phyloP scores from a whole-genome alignment of 2,329 filamentous ascomycete species.

The Ophiostoma fasciatum region DNA sequence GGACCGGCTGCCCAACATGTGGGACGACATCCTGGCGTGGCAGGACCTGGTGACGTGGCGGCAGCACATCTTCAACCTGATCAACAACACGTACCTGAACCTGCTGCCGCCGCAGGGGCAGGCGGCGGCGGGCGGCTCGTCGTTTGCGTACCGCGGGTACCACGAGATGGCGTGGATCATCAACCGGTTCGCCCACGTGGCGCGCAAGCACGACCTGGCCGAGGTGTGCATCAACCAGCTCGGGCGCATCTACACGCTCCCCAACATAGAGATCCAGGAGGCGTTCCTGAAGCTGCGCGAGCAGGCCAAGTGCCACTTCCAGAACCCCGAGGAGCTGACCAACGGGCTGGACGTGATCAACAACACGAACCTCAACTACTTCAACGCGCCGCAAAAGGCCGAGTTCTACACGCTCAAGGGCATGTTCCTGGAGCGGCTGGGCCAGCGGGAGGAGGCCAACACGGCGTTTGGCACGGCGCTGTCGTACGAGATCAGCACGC shows the following conservation, averaged over 20 bases:
- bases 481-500: constrained; percentile 88
- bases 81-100: constrained; percentile 84
- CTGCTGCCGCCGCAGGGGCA: constrained; percentile 61
- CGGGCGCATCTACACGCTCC: constrained; percentile 93
- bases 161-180: constrained; percentile 99
- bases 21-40: constrained; percentile 99
- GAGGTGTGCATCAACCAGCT: constrained; percentile 97
- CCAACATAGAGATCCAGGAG: constrained; percentile 99
- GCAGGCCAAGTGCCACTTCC: constrained; percentile 97
- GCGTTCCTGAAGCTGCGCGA: constrained; percentile 97
- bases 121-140: constrained; percentile 74
- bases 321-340: constrained; percentile 82
- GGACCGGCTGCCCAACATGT: constrained; percentile 88
- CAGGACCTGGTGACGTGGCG: constrained; percentile 99
- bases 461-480: constrained; percentile 88
- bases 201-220: constrained; percentile 87
- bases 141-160: constrained; percentile 91
- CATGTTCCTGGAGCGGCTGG: constrained; percentile 94
- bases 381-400: constrained; percentile 87
- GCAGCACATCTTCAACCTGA: constrained; percentile 95
- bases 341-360: constrained; percentile 97
- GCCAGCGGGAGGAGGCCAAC: constrained; percentile 80
- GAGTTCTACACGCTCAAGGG: constrained; percentile 99
- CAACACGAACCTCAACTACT: constrained; percentile 98
- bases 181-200: constrained; percentile 95